phyloP scores from a whole-genome alignment of 2,329 filamentous ascomycete species.

The Penicillium digitatum region DNA sequence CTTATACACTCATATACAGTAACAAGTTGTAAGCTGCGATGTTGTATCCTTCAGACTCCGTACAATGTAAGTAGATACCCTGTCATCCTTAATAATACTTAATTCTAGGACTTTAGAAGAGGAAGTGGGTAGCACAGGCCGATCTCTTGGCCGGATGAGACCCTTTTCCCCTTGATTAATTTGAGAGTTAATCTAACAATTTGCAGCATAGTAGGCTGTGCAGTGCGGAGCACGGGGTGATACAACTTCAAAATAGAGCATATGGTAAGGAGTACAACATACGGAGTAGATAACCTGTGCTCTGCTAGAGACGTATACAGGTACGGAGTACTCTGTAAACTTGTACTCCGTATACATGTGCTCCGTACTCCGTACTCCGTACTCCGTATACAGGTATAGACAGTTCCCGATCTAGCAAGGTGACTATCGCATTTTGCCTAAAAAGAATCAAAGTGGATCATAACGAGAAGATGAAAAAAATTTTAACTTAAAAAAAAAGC shows the following conservation, averaged over 20 bases:
- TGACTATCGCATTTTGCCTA: background rate
- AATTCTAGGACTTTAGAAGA: background rate
- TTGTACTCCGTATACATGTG: background rate
- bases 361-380: too few species aligned
- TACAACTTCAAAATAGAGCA: background rate
- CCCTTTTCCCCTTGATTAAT: background rate
- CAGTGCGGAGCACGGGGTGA: background rate
- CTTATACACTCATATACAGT: background rate
- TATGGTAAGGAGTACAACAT: too few species aligned
- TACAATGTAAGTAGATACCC: too few species aligned
- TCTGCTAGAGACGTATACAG: too few species aligned
- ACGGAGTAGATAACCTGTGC: too few species aligned
- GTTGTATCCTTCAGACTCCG: too few species aligned
- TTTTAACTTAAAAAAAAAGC: background rate
- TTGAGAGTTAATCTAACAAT: background rate
- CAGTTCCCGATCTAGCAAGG: background rate
- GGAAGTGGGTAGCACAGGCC: constrained; percentile 21
- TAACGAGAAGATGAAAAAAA: background rate
- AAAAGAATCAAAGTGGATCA: background rate
- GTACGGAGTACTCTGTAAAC: too few species aligned
- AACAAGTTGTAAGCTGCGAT: too few species aligned
- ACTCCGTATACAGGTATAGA: background rate
- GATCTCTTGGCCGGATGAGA: constrained; percentile 14
- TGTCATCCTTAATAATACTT: background rate
- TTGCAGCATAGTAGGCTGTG: background rate